A percentile compares a stretch with the other conserved stretches of the same genome.
These are phyloP conservation scores for Fusarium anguioides DNA, from an alignment of 2,329 filamentous ascomycete genomes.

Conservation along the genomic window DNA sequence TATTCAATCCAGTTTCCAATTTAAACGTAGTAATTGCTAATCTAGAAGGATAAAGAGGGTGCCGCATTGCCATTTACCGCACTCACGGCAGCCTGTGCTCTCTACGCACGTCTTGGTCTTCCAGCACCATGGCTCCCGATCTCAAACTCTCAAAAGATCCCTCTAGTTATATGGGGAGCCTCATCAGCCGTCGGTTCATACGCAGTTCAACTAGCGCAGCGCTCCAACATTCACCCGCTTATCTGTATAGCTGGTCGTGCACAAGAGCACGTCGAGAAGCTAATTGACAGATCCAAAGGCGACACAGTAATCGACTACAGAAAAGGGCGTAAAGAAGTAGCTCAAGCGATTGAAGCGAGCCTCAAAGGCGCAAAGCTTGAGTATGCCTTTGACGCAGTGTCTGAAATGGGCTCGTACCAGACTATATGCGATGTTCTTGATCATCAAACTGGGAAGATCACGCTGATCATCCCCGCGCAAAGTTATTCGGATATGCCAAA, in stretches of 20 bases:
- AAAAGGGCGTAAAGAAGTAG: not conserved
- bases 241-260: conserved; percentile 31
- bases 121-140: conserved; percentile 6
- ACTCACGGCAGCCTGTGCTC: conserved; percentile 23
- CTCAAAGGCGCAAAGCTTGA: conserved; percentile 2
- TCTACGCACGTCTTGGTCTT: conserved; percentile 7
- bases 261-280: conserved; percentile 11
- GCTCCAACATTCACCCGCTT: conserved; percentile 24
- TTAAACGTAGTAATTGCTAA: not conserved
- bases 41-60: not conserved
- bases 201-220: conserved; percentile 17
- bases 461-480: conserved; percentile 20
- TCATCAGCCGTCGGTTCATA: conserved; percentile 32
- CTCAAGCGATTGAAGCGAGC: not conserved
- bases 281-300: conserved; percentile 19
- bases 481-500: conserved; percentile 29
- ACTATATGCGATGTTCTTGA: conserved; percentile 26
- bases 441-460: conserved; percentile 7
- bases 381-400: conserved; percentile 24
- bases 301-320: conserved; percentile 32
- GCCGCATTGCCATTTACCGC: conserved; percentile 15
- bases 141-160: not conserved
- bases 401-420: conserved; percentile 28
- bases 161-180: conserved; percentile 27
- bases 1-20: fast-evolving